Percentiles rank a stretch among this genome's conserved stretches.
These are phyloP conservation scores for Sclerotinia subarctica DNA, from an alignment of 2,329 filamentous ascomycete genomes.

Conservation along the genomic window DNA sequence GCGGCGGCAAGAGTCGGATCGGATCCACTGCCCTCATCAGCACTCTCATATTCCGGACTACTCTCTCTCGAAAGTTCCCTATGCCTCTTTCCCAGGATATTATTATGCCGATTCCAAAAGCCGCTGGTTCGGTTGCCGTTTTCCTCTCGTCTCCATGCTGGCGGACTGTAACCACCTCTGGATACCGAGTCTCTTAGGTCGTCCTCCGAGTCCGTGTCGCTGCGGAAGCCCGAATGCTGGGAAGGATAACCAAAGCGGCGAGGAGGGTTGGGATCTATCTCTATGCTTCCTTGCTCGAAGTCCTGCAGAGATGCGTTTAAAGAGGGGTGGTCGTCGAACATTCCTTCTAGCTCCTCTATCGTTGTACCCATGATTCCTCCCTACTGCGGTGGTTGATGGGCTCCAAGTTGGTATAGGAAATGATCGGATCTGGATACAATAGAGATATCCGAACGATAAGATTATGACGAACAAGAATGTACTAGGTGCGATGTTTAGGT, in stretches of 20 bases:
- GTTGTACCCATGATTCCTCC: conserved; percentile 32
- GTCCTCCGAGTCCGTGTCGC: conserved; percentile 41
- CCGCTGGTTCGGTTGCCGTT: conserved; percentile 45
- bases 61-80: conserved; percentile 52
- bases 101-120: conserved; percentile 45
- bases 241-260: conserved; percentile 50
- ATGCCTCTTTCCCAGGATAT: conserved; percentile 51
- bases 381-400: conserved; percentile 1
- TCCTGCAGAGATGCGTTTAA: conserved; percentile 59
- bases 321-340: conserved; percentile 57
- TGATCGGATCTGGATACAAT: conserved; percentile 35
- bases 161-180: conserved; percentile 60
- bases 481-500: conserved; percentile 36
- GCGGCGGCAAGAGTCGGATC: conserved; percentile 36
- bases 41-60: conserved; percentile 59
- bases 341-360: conserved; percentile 47
- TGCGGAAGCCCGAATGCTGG: conserved; percentile 63
- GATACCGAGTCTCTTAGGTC: conserved; percentile 44
- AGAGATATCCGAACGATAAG: conserved; percentile 35
- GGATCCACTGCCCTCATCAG: conserved; percentile 45
- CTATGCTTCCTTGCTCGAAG: conserved; percentile 52
- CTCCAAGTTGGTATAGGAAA: conserved; percentile 25
- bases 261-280: conserved; percentile 39
- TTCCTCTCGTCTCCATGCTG: conserved; percentile 55
- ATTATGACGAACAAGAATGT: conserved; percentile 33